Conservation (phyloP, 768 basidiomycete species). For the Mycena olivaceomarginata region DNA sequence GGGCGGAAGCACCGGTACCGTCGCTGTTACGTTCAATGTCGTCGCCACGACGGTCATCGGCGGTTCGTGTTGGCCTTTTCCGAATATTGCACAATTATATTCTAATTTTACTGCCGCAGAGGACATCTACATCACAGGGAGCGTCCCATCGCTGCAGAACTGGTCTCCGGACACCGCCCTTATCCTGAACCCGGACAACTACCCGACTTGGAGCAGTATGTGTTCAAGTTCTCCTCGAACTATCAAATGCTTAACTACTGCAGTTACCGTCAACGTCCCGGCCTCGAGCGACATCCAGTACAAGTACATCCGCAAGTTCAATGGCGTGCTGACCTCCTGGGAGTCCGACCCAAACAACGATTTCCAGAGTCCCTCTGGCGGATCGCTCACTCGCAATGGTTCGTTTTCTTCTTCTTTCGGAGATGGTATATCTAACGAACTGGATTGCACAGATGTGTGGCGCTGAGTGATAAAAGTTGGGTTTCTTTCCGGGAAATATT, state of each 20-base stretch:
- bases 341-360: constrained; percentile 79
- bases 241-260: neutral
- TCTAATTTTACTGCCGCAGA: constrained; percentile 60
- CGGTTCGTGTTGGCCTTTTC: constrained; percentile 61
- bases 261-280: constrained; percentile 79
- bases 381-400: constrained; percentile 54
- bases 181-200: constrained; percentile 70
- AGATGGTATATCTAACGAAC: neutral
- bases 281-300: constrained; percentile 75
- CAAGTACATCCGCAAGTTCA: constrained; percentile 81
- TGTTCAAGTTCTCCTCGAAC: constrained; percentile 30
- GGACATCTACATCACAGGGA: constrained; percentile 82
- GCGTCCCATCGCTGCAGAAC: constrained; percentile 70
- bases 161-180: constrained; percentile 79
- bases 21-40: constrained; percentile 74
- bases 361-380: constrained; percentile 69
- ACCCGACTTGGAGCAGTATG: constrained; percentile 84
- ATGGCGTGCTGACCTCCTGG: constrained; percentile 75
- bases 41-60: constrained; percentile 75
- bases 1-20: constrained; percentile 44
- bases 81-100: no score
- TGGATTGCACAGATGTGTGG: neutral
- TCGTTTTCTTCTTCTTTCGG: neutral
- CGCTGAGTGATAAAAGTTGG: neutral
- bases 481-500: no score